Base-by-base conservation (phyloP, 2,329 filamentous ascomycete genomes). In the Lachnellula occidentalis region DNA sequence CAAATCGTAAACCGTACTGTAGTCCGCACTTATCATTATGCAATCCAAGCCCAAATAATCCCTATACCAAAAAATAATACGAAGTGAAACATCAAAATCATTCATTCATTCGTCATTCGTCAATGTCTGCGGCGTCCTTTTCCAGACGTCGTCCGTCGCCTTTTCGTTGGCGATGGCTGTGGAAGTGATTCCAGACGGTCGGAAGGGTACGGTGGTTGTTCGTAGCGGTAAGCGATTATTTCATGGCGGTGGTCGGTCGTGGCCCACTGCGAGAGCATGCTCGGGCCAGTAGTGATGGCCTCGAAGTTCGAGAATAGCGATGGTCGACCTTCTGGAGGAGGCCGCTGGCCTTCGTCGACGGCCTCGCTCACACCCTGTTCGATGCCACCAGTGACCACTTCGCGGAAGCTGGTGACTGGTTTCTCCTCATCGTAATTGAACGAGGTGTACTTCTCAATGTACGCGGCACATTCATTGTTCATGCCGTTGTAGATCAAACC, bases 401-500 rank as follows among this genome's bases (percentile, higher is more conserved):
- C 22, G 36, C 21, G 21, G 31, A 11, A 15, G 45, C 45, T 45
- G 39, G 34, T 45, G 39, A 19, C 41, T 51, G 49, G 24, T 45
- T 24, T 5, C 15, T 48, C 21, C 11, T 49, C 45, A 6, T 45
- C 41, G 42, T 34, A 21, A 36, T 39, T 19, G 14, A n/a, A 27
- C 9, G 47, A 45, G n/a, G 45, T 39, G 34, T 45, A 45, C 27
- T 45, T 45, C 5, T 42, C 17, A 24, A 45, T 27, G 31, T 24
- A 41, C n/a, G 45, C 34, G 12, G 45, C 54, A 42, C 34, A 45
- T n/a, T 48, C 41, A n/a, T 53, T 52, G 41, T 48, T 55, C 7
- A 43, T 34, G 46, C 50, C 48, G 46, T 51, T 34, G 48, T 54
- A 50, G 37, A 54, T 45, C 3, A 49, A 55, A 1, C 46, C 52